Base-by-base conservation (phyloP, 495 filamentous ascomycete species). In the Penicillium ucsense region DNA sequence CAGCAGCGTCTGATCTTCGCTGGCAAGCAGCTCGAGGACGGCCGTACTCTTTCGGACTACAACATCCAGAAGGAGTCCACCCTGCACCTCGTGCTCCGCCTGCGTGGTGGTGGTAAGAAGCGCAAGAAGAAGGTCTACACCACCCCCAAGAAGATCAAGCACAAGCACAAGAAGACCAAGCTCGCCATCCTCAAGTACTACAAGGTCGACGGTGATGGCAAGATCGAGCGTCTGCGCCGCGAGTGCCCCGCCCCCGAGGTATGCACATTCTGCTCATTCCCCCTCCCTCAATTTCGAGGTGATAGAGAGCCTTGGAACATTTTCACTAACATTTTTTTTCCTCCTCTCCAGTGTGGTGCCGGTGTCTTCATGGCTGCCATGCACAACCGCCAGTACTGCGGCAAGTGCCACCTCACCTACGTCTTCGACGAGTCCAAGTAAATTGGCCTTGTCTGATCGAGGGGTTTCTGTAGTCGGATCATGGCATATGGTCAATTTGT, bases 91-190 rank as follows among this genome's bases (percentile, higher is more conserved):
- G 94, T 99, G 57, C 85, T 99, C 54, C 89, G 94, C 68, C 89
- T 99, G 50, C 94, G 92, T 81, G 92, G 92, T 74, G 79, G 76
- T 65, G 88, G 74, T 65, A 98, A 98, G 88, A 98, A 98, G 88
- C 78, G 92, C 61, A 98, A 98, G 87, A 98, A 98, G 91, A 98
- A 98, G 89, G 92, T 98, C 49, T 98, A 98, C 83, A 96, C 87
- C 65, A 98, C 94, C 60, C 92, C 92, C 67, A 98, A 98, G 90
- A 98, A 98, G 86, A 98, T 98, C 85, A 98, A 98, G 90, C 92
- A 98, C 79, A 98, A 97, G 87, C 84, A 89, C 77, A 97, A 96
- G 86, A 88, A 87, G 89, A 95, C 86, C 80, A 98, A 98, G 84
- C 80, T 98, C 63, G 94, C 92, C 57, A 89, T 98, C 61, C 89